These are phyloP conservation scores for Sicyos baderoa DNA, from an alignment of 306 rosid genomes.

Conservation along the genomic window DNA sequence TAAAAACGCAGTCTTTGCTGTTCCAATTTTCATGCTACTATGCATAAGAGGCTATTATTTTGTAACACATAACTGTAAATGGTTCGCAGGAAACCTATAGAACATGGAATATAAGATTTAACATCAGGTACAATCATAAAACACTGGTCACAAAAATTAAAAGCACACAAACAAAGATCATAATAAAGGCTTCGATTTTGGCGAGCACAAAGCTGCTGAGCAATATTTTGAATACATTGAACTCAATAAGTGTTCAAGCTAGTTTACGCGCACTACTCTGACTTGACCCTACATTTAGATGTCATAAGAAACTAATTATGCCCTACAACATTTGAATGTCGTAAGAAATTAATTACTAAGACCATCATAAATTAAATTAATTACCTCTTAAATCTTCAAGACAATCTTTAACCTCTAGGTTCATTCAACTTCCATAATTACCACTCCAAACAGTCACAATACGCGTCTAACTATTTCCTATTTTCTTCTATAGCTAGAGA, in stretches of 20 bases:
- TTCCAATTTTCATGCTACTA: conserved; percentile 7
- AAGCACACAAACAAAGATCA: not conserved
- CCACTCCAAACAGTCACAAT: not conserved
- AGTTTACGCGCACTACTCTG: no score
- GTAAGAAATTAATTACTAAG: no score
- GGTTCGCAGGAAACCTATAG: conserved; percentile 1
- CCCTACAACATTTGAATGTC: no score
- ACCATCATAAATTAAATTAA: no score
- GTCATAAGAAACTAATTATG: no score
- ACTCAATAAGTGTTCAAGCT: no score
- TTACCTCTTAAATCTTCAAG: no score
- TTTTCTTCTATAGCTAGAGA: not conserved
- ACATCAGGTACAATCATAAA: not conserved
- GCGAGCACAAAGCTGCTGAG: not conserved
- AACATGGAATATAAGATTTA: not conserved
- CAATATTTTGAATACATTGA: not conserved
- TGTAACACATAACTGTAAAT: not conserved
- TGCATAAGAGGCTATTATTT: not conserved
- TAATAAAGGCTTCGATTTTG: not conserved
- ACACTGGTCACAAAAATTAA: not conserved
- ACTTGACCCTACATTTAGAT: no score
- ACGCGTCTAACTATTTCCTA: not conserved
- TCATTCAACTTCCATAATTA: not conserved
- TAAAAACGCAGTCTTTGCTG: not conserved
- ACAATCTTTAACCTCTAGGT: no score